Conservation (phyloP, 2,329 filamentous ascomycete genomes). For the Aciculosporium take region DNA sequence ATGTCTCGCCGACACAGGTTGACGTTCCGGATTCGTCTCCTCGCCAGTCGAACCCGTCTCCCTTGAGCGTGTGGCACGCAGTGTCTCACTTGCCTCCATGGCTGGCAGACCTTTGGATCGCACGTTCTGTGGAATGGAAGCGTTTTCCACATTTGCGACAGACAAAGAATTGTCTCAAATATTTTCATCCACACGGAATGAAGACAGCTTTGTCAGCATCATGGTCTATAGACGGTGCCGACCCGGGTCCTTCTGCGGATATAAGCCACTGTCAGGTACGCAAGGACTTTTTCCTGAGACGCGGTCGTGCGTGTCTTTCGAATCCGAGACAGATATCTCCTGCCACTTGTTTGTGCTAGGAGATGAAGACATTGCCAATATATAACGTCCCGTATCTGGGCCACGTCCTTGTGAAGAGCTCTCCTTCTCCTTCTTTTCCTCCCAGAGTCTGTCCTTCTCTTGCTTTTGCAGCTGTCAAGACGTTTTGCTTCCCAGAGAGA, state of each 20-base stretch:
- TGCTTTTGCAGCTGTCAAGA: neutral
- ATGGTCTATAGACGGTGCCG: too few species aligned
- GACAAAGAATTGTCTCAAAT: conserved; percentile 3
- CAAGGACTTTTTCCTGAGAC: neutral
- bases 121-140: conserved; percentile 1
- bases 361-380: conserved; percentile 1
- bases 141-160: neutral
- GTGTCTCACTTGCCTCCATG: neutral
- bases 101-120: too few species aligned
- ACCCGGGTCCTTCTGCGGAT: neutral
- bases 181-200: too few species aligned
- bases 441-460: neutral
- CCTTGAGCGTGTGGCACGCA: too few species aligned
- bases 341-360: conserved; percentile 3
- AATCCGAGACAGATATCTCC: neutral
- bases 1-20: neutral
- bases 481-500: too few species aligned
- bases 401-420: neutral
- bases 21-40: neutral
- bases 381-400: conserved; percentile 5
- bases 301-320: neutral
- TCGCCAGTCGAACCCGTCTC: too few species aligned
- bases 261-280: conserved; percentile 2
- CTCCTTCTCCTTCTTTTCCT: conserved; percentile 3
- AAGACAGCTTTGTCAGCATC: neutral